Evolutionary conservation across 495 filamentous ascomycete species (phyloP).

Genomic region (Podospora pseudopauciseta): DNA sequence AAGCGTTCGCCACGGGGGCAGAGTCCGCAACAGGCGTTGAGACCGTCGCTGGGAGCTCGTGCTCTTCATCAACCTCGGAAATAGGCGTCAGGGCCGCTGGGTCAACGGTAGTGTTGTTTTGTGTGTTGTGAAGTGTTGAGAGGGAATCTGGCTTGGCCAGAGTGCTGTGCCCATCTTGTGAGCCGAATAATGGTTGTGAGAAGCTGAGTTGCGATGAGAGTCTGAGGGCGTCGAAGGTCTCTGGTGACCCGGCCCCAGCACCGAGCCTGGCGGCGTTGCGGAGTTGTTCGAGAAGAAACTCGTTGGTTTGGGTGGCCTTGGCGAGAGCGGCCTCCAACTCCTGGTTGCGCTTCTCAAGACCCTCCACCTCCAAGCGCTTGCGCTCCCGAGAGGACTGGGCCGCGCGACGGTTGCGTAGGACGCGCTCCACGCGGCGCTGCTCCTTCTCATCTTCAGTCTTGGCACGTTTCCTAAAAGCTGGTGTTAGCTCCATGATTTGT

Average conservation of each 20-base stretch:
- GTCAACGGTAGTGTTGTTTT: slow-evolving; percentile 21
- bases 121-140: background rate
- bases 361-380: slow-evolving; percentile 91
- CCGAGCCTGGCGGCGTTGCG: slow-evolving; percentile 46
- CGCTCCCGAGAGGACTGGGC: slow-evolving; percentile 95
- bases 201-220: slow-evolving; percentile 46
- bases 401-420: slow-evolving; percentile 90
- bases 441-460: slow-evolving; percentile 99
- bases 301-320: slow-evolving; percentile 62
- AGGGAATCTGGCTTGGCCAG: background rate
- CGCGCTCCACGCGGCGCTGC: slow-evolving; percentile 93
- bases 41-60: slow-evolving; percentile 19
- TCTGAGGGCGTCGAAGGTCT: slow-evolving; percentile 34
- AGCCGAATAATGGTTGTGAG: slow-evolving; percentile 49
- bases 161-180: slow-evolving; percentile 32
- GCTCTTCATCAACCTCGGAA: slow-evolving; percentile 33
- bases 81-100: slow-evolving; percentile 50
- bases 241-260: slow-evolving; percentile 27
- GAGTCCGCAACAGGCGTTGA: slow-evolving; percentile 26
- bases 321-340: slow-evolving; percentile 63
- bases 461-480: slow-evolving; percentile 72
- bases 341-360: slow-evolving; percentile 72
- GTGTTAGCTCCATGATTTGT: slow-evolving; percentile 18
- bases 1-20: slow-evolving; percentile 49
- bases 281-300: slow-evolving; percentile 61